Conservation (phyloP, 257 asterid genomes). For the Solanum piurae region DNA sequence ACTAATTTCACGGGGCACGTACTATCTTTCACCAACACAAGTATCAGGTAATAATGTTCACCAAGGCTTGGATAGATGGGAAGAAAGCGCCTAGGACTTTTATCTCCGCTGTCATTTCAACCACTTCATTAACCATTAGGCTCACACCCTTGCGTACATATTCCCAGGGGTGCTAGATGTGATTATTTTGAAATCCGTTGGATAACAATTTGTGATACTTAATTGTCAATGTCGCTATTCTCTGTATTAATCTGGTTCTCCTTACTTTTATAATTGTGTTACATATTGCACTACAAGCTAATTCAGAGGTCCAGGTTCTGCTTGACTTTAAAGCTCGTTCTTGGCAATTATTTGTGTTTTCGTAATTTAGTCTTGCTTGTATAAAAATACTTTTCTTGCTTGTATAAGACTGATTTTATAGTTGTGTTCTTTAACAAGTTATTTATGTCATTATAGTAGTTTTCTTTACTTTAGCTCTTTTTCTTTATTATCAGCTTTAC, state of each 20-base stretch:
- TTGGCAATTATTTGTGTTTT: background rate
- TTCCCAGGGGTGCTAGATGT: background rate
- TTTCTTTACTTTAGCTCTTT: background rate
- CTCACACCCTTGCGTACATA: background rate
- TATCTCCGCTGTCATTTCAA: background rate
- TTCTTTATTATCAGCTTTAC: constrained; percentile 34
- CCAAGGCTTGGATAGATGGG: background rate
- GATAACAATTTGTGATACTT: background rate
- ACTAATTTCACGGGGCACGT: background rate
- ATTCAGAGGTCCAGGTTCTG: background rate
- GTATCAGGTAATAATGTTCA: background rate
- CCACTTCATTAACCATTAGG: background rate
- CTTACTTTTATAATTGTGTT: background rate
- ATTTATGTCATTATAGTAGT: background rate
- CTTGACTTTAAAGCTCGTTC: background rate
- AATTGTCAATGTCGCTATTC: background rate
- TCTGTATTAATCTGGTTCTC: background rate
- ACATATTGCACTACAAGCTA: background rate
- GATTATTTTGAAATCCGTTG: background rate
- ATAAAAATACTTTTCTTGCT: background rate
- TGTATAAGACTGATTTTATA: background rate
- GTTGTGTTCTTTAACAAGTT: background rate
- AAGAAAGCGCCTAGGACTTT: background rate
- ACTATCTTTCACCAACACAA: background rate
- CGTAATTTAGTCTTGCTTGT: background rate